A percentile compares a stretch with the other conserved stretches of the same genome.
phyloP scores from a whole-genome alignment of 1,139 yeast genomes.

The Yamadazyma siamensis region DNA sequence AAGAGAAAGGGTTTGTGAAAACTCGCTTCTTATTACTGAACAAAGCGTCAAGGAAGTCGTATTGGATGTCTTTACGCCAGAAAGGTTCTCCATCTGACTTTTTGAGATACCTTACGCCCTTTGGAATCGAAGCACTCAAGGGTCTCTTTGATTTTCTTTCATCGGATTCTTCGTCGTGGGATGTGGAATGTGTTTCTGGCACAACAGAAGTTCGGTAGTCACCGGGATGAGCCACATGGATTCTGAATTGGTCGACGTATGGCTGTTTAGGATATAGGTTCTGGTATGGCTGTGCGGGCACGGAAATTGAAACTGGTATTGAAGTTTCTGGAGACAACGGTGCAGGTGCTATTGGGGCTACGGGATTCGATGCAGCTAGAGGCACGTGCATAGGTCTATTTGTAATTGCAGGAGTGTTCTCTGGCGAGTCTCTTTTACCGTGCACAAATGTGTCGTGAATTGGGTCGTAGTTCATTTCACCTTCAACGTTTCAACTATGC shows the following conservation, averaged over 20 bases:
- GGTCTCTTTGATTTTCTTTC: constrained; percentile 10
- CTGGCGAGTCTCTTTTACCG: no score
- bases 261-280: no score
- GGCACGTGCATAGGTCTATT: no score
- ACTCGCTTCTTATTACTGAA: constrained; percentile 63
- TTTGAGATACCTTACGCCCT: constrained; percentile 55
- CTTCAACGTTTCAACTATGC: constrained; percentile 1
- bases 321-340: no score
- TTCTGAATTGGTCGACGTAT: no score
- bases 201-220: neutral
- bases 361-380: neutral
- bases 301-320: no score
- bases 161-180: constrained; percentile 1
- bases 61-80: constrained; percentile 86
- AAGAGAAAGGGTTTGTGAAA: constrained; percentile 59
- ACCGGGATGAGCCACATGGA: no score
- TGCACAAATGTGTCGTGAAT: constrained; percentile 25
- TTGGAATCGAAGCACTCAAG: constrained; percentile 19
- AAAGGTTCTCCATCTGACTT: constrained; percentile 91
- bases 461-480: constrained; percentile 30
- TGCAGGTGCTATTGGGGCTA: no score
- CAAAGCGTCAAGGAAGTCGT: constrained; percentile 64
- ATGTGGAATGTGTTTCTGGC: neutral
- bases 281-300: no score
- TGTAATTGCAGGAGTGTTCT: no score